A percentile compares a stretch with the other conserved stretches of the same genome.
These are phyloP conservation scores for Leucaena leucocephala DNA, from an alignment of 306 rosid genomes.

Conservation along the genomic window DNA sequence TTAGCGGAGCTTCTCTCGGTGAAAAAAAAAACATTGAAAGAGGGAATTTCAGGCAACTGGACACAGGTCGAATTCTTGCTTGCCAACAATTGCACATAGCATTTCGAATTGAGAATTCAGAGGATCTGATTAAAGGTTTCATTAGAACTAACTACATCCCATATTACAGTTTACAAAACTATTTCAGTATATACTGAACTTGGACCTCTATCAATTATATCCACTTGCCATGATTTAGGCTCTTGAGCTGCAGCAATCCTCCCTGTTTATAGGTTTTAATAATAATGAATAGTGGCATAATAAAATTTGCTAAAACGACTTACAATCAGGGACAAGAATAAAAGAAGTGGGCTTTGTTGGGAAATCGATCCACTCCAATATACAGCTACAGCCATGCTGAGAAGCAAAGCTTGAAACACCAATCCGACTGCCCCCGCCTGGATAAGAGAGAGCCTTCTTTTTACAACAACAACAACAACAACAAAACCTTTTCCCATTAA, in stretches of 20 bases:
- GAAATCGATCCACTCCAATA: constrained; percentile 79
- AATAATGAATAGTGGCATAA: constrained; percentile 17
- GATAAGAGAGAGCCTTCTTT: constrained; percentile 25
- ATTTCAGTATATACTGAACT: constrained; percentile 8
- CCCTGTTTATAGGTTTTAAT: constrained; percentile 7
- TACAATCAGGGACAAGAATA: constrained; percentile 86
- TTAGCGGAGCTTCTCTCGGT: neutral
- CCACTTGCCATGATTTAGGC: constrained; percentile 2
- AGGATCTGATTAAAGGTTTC: constrained; percentile 1
- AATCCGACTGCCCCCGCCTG: constrained; percentile 98
- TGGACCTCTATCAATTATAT: neutral
- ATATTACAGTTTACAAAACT: constrained; percentile 23
- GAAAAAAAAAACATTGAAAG: neutral
- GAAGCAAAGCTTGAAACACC: constrained; percentile 93
- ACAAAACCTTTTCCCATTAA: too few species aligned
- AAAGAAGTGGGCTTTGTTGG: constrained; percentile 74
- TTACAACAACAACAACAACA: too few species aligned
- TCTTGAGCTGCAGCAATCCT: neutral
- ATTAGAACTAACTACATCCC: constrained; percentile 13
- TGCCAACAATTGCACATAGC: neutral
- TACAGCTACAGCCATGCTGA: constrained; percentile 82
- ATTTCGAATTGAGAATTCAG: constrained; percentile 15
- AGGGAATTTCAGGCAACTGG: constrained; percentile 11
- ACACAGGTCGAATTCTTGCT: neutral
- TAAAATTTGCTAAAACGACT: constrained; percentile 42